A percentile compares a stretch with the other conserved stretches of the same genome.
phyloP scores from a whole-genome alignment of 2,329 filamentous ascomycete species.

The Parasarocladium wereldwijsianum region DNA sequence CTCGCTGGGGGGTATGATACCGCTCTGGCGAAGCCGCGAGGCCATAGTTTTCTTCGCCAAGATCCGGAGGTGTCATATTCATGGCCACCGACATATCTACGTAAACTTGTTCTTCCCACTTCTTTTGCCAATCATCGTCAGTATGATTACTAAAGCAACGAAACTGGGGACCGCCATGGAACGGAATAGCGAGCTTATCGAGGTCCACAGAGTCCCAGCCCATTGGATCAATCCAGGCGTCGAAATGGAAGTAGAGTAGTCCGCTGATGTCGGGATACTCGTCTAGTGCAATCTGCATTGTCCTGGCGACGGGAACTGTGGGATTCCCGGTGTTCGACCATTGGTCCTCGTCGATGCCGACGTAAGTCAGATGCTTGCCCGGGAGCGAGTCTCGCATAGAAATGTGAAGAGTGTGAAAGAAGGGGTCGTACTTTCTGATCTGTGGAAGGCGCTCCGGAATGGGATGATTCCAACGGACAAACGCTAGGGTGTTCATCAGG shows the following conservation, averaged over 20 bases:
- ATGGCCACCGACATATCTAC: conserved; percentile 5
- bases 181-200: conserved; percentile 14
- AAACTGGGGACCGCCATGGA: conserved; percentile 4
- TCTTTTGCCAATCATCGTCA: background rate
- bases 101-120: background rate
- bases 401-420: conserved; percentile 15
- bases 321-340: conserved; percentile 9
- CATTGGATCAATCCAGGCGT: conserved; percentile 18
- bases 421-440: conserved; percentile 14
- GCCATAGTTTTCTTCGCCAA: background rate
- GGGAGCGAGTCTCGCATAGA: conserved; percentile 9
- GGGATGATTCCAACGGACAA: conserved; percentile 13
- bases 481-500: conserved; percentile 14
- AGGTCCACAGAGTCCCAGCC: conserved; percentile 12
- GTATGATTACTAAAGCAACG: background rate
- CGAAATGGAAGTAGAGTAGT: conserved; percentile 17
- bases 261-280: conserved; percentile 13
- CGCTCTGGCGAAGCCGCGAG: background rate
- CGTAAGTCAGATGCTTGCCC: conserved; percentile 13
- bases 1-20: background rate
- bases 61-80: background rate
- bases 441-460: conserved; percentile 12
- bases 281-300: conserved; percentile 16
- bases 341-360: too few species aligned
- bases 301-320: conserved; percentile 13